phyloP scores from a whole-genome alignment of 306 rosid genomes.

The Acacia confusa region DNA sequence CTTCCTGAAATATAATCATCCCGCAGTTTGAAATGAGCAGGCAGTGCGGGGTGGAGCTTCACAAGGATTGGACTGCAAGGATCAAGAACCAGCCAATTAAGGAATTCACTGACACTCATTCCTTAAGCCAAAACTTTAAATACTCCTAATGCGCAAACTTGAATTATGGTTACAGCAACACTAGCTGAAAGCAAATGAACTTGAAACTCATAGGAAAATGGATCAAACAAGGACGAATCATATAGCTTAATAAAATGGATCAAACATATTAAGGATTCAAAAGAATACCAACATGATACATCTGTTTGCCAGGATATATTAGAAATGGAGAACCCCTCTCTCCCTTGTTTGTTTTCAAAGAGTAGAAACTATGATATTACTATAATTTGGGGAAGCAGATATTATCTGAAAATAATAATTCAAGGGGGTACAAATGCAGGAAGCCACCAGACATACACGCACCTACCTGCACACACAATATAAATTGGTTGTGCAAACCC shows the following conservation, averaged over 20 bases:
- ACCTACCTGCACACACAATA: no score
- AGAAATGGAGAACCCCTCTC: not conserved
- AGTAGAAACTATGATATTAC: not conserved
- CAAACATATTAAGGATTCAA: no score
- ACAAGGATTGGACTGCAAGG: constrained; percentile 72
- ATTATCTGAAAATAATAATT: not conserved
- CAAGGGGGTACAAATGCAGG: not conserved
- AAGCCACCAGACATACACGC: not conserved
- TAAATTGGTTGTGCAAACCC: constrained; percentile 19
- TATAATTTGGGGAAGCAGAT: not conserved
- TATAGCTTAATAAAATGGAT: no score
- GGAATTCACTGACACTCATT: constrained; percentile 6
- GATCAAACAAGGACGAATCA: no score
- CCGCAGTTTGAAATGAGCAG: constrained; percentile 79
- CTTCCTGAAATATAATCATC: constrained; percentile 95
- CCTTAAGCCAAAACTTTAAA: constrained; percentile 19
- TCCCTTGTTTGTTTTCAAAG: not conserved
- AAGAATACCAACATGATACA: not conserved
- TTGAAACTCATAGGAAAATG: no score
- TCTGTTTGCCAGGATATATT: not conserved
- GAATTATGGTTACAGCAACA: not conserved
- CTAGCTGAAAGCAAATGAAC: constrained; percentile 1
- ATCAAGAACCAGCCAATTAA: constrained; percentile 29
- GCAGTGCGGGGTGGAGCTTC: constrained; percentile 97
- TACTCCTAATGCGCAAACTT: not conserved